Conservation (phyloP, 1,284 basidiomycete species). For the Rhodotorula sp. region DNA sequence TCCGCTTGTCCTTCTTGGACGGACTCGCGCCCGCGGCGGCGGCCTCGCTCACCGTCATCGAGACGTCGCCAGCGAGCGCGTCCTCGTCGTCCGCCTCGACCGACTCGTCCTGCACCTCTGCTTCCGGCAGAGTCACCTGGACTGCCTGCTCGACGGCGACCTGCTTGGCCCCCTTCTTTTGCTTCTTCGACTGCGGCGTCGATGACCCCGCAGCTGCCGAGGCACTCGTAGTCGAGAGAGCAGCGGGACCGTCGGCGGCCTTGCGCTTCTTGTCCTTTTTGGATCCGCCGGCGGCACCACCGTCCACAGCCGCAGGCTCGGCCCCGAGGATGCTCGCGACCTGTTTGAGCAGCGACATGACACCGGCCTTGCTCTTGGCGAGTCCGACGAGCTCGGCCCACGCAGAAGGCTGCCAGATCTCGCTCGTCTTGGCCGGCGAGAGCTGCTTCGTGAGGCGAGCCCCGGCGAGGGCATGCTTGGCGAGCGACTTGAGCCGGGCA, state of each 20-base stretch:
- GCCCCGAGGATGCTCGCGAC: constrained; percentile 26
- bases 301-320: background rate
- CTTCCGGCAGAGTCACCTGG: constrained; percentile 3
- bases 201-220: background rate
- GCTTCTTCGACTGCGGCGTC: background rate
- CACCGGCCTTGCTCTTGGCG: constrained; percentile 31
- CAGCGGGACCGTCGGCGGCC: constrained; percentile 2
- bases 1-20: constrained; percentile 18
- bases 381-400: constrained; percentile 18
- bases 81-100: constrained; percentile 18
- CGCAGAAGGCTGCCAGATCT: constrained; percentile 7
- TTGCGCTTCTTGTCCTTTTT: constrained; percentile 36
- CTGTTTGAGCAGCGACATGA: constrained; percentile 31
- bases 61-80: constrained; percentile 8
- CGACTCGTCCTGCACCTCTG: constrained; percentile 23
- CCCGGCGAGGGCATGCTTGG: constrained; percentile 68
- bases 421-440: constrained; percentile 10
- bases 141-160: background rate
- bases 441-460: constrained; percentile 62
- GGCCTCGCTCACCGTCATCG: background rate
- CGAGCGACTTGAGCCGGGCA: constrained; percentile 70
- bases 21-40: constrained; percentile 10
- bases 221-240: background rate
- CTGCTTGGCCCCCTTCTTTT: constrained; percentile 4
- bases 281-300: background rate